A percentile compares a stretch with the other conserved stretches of the same genome.
Conservation (phyloP, 768 basidiomycete species). For the Mycena olivaceomarginata region DNA sequence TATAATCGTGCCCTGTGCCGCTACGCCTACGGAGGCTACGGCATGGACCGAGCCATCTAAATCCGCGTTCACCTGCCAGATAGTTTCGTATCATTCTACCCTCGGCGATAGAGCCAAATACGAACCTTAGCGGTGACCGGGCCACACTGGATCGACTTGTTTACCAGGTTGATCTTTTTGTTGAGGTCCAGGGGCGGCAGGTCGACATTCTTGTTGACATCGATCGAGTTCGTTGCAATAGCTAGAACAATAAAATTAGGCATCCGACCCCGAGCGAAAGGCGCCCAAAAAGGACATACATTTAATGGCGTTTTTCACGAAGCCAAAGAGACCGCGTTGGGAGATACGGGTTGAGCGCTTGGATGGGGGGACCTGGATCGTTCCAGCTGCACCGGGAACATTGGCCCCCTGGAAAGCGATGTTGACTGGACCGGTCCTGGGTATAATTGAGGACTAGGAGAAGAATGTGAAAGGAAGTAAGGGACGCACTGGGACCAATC, state of each 20-base stretch:
- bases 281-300: background rate
- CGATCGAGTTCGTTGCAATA: conserved; percentile 24
- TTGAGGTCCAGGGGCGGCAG: conserved; percentile 57
- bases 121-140: conserved; percentile 49
- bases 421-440: conserved; percentile 34
- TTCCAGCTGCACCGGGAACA: conserved; percentile 29
- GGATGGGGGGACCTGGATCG: conserved; percentile 28
- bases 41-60: conserved; percentile 55
- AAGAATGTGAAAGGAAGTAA: background rate
- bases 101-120: conserved; percentile 46
- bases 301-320: conserved; percentile 18
- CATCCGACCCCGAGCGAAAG: no score
- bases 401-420: conserved; percentile 37
- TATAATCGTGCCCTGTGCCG: conserved; percentile 64
- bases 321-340: conserved; percentile 18
- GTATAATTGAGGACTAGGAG: background rate
- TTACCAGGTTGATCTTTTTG: conserved; percentile 54
- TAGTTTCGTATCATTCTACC: background rate
- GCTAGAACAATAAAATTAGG: background rate
- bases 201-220: conserved; percentile 53
- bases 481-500: conserved; percentile 34
- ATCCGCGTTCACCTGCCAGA: background rate
- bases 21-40: conserved; percentile 60
- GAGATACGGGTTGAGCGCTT: conserved; percentile 29
- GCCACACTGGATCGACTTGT: conserved; percentile 48